Percentiles rank a stretch among this genome's conserved stretches.
These are phyloP conservation scores for Boletus pseudopeckii DNA, from an alignment of 768 basidiomycete genomes.

Conservation along the genomic window DNA sequence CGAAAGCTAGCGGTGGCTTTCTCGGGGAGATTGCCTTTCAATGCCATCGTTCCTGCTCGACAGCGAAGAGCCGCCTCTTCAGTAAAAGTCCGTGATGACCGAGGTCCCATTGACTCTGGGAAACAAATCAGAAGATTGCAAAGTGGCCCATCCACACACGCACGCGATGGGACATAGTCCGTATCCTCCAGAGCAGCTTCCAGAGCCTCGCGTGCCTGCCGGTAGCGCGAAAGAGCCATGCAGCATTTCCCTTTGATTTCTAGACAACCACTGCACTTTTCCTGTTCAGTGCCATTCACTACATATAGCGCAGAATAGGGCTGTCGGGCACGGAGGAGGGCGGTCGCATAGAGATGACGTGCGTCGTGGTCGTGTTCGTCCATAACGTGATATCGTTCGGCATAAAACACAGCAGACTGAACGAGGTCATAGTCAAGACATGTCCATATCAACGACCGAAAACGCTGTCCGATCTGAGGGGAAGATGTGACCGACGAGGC, in stretches of 20 bases:
- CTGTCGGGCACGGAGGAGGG: slow-evolving; percentile 66
- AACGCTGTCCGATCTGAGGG: slow-evolving; percentile 63
- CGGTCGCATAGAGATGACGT: slow-evolving; percentile 79
- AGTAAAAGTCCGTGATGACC: slow-evolving; percentile 58
- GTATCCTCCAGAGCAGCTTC: slow-evolving; percentile 57
- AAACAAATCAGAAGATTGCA: slow-evolving; percentile 11
- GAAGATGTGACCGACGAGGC: slow-evolving; percentile 40
- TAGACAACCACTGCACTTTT: slow-evolving; percentile 69
- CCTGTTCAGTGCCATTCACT: slow-evolving; percentile 59
- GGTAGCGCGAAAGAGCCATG: slow-evolving; percentile 63
- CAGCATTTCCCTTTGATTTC: slow-evolving; percentile 80
- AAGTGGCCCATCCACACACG: slow-evolving; percentile 27
- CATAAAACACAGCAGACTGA: slow-evolving; percentile 83
- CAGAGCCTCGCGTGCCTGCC: slow-evolving; percentile 72
- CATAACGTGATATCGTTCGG: slow-evolving; percentile 76
- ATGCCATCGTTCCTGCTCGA: slow-evolving; percentile 70
- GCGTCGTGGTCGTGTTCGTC: slow-evolving; percentile 74
- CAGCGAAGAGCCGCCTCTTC: slow-evolving; percentile 74
- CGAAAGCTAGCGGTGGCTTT: slow-evolving; percentile 70
- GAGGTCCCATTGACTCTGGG: slow-evolving; percentile 53
- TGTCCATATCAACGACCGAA: slow-evolving; percentile 73
- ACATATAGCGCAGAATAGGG: slow-evolving; percentile 72
- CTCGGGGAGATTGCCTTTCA: slow-evolving; percentile 75
- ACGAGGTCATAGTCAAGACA: slow-evolving; percentile 79
- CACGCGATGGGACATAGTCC: slow-evolving; percentile 55